Evolutionary conservation across 2,329 filamentous ascomycete species (phyloP).

Genomic region (Epichloe amarillans): DNA sequence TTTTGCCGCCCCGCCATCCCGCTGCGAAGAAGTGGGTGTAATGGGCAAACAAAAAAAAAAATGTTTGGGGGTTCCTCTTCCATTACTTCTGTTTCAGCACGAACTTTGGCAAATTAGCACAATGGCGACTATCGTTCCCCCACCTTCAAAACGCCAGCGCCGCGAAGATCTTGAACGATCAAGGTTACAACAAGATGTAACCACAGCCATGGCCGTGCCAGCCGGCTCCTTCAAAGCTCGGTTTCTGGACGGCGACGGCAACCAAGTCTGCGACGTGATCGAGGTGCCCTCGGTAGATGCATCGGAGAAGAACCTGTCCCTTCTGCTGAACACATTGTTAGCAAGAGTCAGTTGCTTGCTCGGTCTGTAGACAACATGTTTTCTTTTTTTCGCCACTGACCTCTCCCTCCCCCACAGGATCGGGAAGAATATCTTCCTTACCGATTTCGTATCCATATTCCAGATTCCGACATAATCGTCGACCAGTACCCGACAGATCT

Average conservation of each 20-base stretch:
- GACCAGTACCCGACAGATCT: constrained; percentile 44
- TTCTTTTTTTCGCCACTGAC: not conserved
- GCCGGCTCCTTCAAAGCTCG: constrained; percentile 71
- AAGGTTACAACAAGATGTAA: constrained; percentile 62
- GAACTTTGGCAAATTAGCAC: not conserved
- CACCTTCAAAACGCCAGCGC: constrained; percentile 77
- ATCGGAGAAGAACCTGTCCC: constrained; percentile 76
- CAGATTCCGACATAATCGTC: constrained; percentile 37
- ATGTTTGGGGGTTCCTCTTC: not conserved
- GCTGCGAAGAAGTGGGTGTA: not conserved
- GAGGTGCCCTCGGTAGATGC: constrained; percentile 74
- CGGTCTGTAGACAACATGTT: not conserved
- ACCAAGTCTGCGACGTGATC: constrained; percentile 57
- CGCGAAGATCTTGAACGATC: constrained; percentile 60
- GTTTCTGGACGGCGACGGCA: constrained; percentile 68
- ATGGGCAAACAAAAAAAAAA: not conserved
- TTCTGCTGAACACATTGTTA: constrained; percentile 73
- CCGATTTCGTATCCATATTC: constrained; percentile 46
- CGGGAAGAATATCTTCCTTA: constrained; percentile 48
- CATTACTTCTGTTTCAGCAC: not conserved
- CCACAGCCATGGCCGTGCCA: constrained; percentile 51
- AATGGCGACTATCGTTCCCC: constrained; percentile 77
- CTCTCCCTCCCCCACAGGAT: constrained; percentile 22
- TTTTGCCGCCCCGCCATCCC: constrained; percentile 9
- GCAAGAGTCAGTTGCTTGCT: constrained; percentile 41